Base-by-base conservation (phyloP, 202 grass and related monocot genomes). In the Eragrostis tef region DNA sequence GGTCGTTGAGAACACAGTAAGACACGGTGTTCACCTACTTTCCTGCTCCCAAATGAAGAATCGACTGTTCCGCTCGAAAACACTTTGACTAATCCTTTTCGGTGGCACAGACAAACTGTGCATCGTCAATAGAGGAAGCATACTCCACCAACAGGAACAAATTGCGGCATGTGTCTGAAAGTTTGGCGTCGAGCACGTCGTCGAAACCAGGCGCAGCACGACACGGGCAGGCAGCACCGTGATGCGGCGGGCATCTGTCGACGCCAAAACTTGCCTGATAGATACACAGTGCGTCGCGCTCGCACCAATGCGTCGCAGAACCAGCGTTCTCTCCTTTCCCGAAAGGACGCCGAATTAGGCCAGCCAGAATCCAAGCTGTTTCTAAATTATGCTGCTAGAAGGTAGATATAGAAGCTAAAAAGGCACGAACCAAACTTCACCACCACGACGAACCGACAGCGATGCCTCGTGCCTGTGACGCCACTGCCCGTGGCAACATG, bases 281-380 rank as follows among this genome's bases (percentile, higher is more conserved):
- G 31, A 34, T 39, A 39, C 34, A 27, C 39, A 20, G 26, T 6
- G 69, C 47, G 6, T 34, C n/a, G n/a, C n/a, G n/a, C 1, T 1
- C 7, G 29, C 26, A 79, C 53, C 46, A 22, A 19, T 50, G 25
- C 17, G 24, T 51, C 60, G 3, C 2, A 9, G 24, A 42, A 42
- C 76, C 26, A 1, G 11, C 45, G 29, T 3, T 41, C 62, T 42
- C 62, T 67, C 4, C 46, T 66, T 66, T 79, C 45, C 29, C 47
- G 15, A 53, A 79, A 79, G 77, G 50, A 57, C 50, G 22, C 20
- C 29, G 24, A 56, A 16, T 57, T 79, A 52, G 61, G 46, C 62
- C n/a, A 29, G 15, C 1, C 34, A 39, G 17, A 73, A 39, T 58
- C 11, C 16, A n/a, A 54, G 12, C 13, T 43, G 47, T 36, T 31